phyloP scores from a whole-genome alignment of 306 rosid genomes.

The Medicago lupulina region DNA sequence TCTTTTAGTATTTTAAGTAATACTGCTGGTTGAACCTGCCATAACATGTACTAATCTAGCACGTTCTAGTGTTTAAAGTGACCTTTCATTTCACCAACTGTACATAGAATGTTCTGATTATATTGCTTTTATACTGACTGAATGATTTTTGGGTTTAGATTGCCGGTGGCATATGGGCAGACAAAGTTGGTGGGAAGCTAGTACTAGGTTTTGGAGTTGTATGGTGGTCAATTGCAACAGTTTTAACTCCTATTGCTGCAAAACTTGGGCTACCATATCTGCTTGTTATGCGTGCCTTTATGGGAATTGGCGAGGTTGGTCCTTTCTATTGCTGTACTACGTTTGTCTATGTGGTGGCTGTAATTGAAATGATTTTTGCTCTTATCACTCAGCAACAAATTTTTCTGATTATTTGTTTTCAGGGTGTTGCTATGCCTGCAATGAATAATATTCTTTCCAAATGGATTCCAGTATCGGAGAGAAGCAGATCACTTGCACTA shows the following conservation, averaged over 20 bases:
- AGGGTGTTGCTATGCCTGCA: constrained; percentile 99
- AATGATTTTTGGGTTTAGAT: constrained; percentile 55
- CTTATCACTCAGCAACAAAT: background rate
- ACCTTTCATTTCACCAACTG: constrained; percentile 18
- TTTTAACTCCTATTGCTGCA: constrained; percentile 93
- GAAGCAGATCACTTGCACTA: constrained; percentile 95
- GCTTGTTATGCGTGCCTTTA: constrained; percentile 89
- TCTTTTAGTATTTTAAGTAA: constrained; percentile 26
- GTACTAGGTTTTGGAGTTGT: constrained; percentile 92
- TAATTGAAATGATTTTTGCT: constrained; percentile 22
- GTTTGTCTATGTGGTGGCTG: background rate
- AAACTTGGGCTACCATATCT: constrained; percentile 83
- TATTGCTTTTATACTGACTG: constrained; percentile 41
- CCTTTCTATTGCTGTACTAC: constrained; percentile 35
- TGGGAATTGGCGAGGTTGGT: constrained; percentile 97
- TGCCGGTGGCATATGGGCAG: constrained; percentile 98
- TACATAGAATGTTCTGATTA: background rate
- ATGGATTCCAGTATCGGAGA: constrained; percentile 98
- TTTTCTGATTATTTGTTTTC: constrained; percentile 42
- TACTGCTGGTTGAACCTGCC: constrained; percentile 25
- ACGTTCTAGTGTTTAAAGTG: constrained; percentile 26
- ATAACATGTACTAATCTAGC: constrained; percentile 25
- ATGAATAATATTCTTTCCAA: constrained; percentile 93
- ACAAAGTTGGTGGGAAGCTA: constrained; percentile 91
- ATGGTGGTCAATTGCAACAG: constrained; percentile 96